A percentile compares a stretch with the other conserved stretches of the same genome.
Evolutionary conservation across 176 grass and related monocot species (phyloP).

Genomic region (Aegilops tauschii): DNA sequence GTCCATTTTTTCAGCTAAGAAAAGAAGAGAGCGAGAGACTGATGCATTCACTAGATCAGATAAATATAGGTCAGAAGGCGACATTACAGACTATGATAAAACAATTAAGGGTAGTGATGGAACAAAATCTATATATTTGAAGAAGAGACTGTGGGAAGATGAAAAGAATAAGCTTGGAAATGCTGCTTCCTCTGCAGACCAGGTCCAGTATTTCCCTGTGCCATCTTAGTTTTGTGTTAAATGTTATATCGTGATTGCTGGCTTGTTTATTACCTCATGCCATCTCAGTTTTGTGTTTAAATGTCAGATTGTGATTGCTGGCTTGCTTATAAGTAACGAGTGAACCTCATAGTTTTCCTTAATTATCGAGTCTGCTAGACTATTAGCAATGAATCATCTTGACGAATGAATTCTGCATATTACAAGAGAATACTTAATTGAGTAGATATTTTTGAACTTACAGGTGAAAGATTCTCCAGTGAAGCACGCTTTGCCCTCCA

Average conservation of each 20-base stretch:
- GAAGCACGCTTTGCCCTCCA: conserved; percentile 53
- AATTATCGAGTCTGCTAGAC: not conserved
- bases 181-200: conserved; percentile 35
- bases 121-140: conserved; percentile 59
- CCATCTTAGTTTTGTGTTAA: not conserved
- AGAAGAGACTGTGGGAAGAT: conserved; percentile 52
- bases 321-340: not conserved
- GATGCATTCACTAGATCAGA: conserved; percentile 43
- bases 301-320: not conserved
- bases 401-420: not conserved
- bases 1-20: conserved; percentile 43
- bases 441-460: conserved; percentile 32
- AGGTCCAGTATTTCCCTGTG: conserved; percentile 30
- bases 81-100: conserved; percentile 38
- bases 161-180: conserved; percentile 59
- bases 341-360: not conserved
- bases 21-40: conserved; percentile 48
- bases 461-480: conserved; percentile 67
- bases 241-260: not conserved
- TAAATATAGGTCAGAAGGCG: conserved; percentile 47
- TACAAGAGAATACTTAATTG: not conserved
- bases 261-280: not conserved
- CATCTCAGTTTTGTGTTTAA: not conserved
- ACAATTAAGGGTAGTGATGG: conserved; percentile 50
- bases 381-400: conserved; percentile 5